A percentile compares a stretch with the other conserved stretches of the same genome.
Evolutionary conservation across 768 basidiomycete species (phyloP).

Genomic region (Phaeolepiota aurea): DNA sequence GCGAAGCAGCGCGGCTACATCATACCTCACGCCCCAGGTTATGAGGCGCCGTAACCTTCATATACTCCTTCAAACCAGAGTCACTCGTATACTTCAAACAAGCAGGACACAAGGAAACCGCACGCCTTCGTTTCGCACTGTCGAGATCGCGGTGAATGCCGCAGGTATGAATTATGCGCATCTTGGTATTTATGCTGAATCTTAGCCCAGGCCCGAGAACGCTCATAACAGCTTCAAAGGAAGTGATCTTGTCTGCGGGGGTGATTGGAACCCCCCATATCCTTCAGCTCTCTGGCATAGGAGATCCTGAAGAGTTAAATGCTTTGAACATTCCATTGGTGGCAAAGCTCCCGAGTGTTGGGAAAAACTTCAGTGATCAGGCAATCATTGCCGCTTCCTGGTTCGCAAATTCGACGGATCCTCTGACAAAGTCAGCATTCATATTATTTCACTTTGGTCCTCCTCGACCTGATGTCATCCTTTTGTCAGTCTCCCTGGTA

Average conservation of each 20-base stretch:
- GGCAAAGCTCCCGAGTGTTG: conserved; percentile 9
- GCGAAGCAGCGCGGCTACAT: conserved; percentile 3
- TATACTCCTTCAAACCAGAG: conserved; percentile 3
- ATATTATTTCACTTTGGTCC: conserved; percentile 4
- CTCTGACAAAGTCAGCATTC: conserved; percentile 7
- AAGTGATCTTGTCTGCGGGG: conserved; percentile 28
- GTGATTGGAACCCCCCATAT: conserved; percentile 20
- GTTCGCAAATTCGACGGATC: conserved; percentile 17
- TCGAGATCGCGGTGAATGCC: not conserved
- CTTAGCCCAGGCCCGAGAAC: not conserved
- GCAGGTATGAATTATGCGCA: not conserved
- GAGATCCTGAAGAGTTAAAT: conserved; percentile 11
- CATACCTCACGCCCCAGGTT: not conserved
- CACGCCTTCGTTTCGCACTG: conserved; percentile 1
- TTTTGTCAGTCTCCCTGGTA: conserved; percentile 4
- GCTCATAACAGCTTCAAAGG: conserved; percentile 17
- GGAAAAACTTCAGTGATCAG: conserved; percentile 16
- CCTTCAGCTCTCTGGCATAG: conserved; percentile 25
- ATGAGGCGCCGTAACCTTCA: conserved; percentile 4
- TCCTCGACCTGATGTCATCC: conserved; percentile 6
- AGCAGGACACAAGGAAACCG: conserved; percentile 1
- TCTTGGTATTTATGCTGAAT: not conserved
- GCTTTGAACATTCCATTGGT: conserved; percentile 10
- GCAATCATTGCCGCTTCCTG: conserved; percentile 12
- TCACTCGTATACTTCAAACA: conserved; percentile 5